Evolutionary conservation across 441 rosid genomes (phyloP), one percentile per base, ranked within the genome.

Genomic region (Jatropha podagrica): DNA sequence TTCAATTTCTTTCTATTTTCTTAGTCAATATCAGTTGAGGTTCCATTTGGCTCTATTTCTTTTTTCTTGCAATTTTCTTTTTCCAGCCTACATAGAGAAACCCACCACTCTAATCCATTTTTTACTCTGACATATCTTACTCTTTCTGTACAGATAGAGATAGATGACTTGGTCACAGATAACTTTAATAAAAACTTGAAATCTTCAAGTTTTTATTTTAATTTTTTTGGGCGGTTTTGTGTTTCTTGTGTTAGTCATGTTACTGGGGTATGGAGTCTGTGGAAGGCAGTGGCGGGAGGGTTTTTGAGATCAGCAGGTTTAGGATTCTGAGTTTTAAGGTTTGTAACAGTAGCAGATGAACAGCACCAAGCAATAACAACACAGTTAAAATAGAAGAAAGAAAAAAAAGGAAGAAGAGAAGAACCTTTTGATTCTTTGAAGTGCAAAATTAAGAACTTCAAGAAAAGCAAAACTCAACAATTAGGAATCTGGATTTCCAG

Each of bases 261-360:
- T 78, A 52, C 72, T 75, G 79, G 79, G 80, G 77, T 74, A 80
- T 85, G 87, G 80, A 85, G 80, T 86, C 74, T 78, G 74, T 68
- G 74, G 83, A 80, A 78, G 83, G 85, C 79, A 80, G 87, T 85
- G 85, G 74, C 86, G 81, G 88, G 68, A 44, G 48, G 46, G 65
- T 81, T 86, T 81, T 87, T 66, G 88, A 91, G 88, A 87, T 88
- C 88, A 74, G 89, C 76, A 79, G 72, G 68, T 73, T 81, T 80
- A 78, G 77, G 65, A 81, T 74, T 58, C 79, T 76, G 87, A 86
- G 88, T 78, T 82, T 79, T 81, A 81, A 85, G 86, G 79, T 74
- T 81, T 78, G 77, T 81, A 82, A 60, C 74, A 75, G 82, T 79
- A 78, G 85, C 82, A 79, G 78, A 71, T 74, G 72, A 72, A 71